Conservation (phyloP, 495 filamentous ascomycete genomes). For the Hypoxylon perforatum region DNA sequence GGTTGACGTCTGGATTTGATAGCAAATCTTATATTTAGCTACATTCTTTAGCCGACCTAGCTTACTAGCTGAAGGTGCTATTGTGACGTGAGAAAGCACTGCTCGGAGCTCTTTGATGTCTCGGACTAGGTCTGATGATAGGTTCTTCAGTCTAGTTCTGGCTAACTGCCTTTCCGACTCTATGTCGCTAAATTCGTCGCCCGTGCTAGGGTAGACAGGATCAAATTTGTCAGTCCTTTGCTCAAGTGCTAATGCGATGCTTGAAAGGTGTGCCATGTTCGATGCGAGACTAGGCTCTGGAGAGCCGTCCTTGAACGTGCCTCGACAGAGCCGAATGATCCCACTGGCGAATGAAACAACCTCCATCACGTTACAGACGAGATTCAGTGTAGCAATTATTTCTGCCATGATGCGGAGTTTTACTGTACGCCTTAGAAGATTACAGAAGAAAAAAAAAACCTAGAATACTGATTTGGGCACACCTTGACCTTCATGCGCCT, state of each 20-base stretch:
- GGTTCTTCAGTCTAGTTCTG: conserved; percentile 9
- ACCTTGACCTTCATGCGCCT: too few relatives aligned
- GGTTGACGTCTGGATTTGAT: neutral
- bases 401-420: conserved; percentile 12
- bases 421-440: too few relatives aligned
- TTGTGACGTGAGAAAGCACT: neutral
- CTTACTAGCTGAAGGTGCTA: neutral
- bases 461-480: too few relatives aligned
- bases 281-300: conserved; percentile 9
- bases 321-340: conserved; percentile 2
- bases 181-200: neutral
- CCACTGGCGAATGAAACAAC: conserved; percentile 12
- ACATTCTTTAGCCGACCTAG: neutral
- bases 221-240: neutral
- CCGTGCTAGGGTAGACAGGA: neutral
- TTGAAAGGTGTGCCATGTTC: conserved; percentile 1
- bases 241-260: neutral
- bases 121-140: conserved; percentile 3
- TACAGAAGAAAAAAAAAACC: too few relatives aligned
- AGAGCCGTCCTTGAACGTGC: conserved; percentile 1
- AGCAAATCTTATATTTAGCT: neutral
- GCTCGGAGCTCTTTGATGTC: neutral
- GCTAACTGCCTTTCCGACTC: neutral
- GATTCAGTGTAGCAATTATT: conserved; percentile 11
- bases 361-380: conserved; percentile 23